Evolutionary conservation across 1,284 basidiomycete species (phyloP), one percentile per base, ranked within the genome.

Genomic region (Cystobasidiaceae sp.): DNA sequence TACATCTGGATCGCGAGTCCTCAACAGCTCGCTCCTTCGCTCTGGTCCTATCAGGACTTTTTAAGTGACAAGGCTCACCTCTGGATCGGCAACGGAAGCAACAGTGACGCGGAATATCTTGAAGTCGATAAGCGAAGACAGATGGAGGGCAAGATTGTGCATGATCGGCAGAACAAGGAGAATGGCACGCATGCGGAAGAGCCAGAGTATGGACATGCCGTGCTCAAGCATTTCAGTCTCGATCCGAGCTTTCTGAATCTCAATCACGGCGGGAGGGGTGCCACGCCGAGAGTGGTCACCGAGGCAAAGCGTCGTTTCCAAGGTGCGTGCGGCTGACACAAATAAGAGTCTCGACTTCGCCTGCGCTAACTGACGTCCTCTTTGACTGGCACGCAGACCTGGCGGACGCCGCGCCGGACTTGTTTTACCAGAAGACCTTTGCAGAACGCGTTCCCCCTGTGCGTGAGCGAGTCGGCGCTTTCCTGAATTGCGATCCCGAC

Each of bases 41-140:
- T 88, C 1, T 94, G 92, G 91, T 83, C 83, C 17, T 92, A 85
- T 73, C 84, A 84, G 13, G 82, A 84, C 6, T 90, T 91, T 70
- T 80, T 90, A 28, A 76, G 77, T 70, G 80, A 85, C 51, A 86
- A 83, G 67, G 84, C 86, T 2, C 83, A 82, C 81, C 86, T 85
- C 67, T 90, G 88, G 88, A 80, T 87, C 46, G 83, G 81, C 0
- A 34, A 70, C 7, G 67, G 57, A 0, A 69, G 71, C 0, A 60
- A 68, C 7, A 66, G 72, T 3, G 78, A 78, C 8, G 69, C 76
- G 41, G 78, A 81, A 41, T 84, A 82, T 66, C 71, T 69, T 4
- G 81, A 83, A 66, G 81, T 85, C 5, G 72, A 72, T 41, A 32
- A 68, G 21, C 6, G 83, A 83, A 76, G 74, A 2, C 66, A 59